phyloP scores from a whole-genome alignment of 2,329 filamentous ascomycete species.

The Drechslerella dactyloides region DNA sequence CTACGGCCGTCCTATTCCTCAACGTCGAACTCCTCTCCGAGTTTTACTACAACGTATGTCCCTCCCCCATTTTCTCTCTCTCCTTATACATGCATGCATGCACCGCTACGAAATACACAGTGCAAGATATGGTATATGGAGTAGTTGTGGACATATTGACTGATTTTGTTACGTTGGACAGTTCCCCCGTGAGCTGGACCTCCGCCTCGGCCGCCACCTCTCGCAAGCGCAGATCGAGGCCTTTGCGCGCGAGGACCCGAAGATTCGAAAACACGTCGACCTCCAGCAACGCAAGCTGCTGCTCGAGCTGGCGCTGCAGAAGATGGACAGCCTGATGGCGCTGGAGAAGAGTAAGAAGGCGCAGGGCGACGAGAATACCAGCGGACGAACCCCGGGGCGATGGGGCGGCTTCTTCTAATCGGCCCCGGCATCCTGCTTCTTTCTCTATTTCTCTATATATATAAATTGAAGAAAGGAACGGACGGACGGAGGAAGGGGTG shows the following conservation, averaged over 20 bases:
- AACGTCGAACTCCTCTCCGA: constrained; percentile 96
- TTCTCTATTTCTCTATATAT: constrained; percentile 1
- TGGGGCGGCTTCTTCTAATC: constrained; percentile 51
- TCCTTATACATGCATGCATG: not conserved
- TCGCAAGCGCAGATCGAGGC: constrained; percentile 80
- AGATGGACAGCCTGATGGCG: constrained; percentile 89
- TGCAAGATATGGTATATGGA: no score
- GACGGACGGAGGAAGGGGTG: no score
- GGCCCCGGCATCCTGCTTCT: not conserved
- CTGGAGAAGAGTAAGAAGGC: constrained; percentile 66
- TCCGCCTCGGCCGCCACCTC: constrained; percentile 80
- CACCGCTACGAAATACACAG: no score
- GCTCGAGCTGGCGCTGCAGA: constrained; percentile 87
- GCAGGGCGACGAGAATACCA: constrained; percentile 18
- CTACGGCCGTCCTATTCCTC: constrained; percentile 93
- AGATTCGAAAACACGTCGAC: constrained; percentile 85
- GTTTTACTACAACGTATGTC: constrained; percentile 80
- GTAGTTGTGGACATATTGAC: no score
- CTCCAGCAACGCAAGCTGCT: constrained; percentile 91
- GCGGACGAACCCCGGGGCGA: constrained; percentile 21
- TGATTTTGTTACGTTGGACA: constrained; percentile 53
- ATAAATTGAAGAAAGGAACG: no score
- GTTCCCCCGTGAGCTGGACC: constrained; percentile 90
- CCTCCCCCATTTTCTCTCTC: constrained; percentile 54
- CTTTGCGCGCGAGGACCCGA: constrained; percentile 91